Conservation (phyloP, 73 alveolate species). For the Stentor coeruleus region DNA sequence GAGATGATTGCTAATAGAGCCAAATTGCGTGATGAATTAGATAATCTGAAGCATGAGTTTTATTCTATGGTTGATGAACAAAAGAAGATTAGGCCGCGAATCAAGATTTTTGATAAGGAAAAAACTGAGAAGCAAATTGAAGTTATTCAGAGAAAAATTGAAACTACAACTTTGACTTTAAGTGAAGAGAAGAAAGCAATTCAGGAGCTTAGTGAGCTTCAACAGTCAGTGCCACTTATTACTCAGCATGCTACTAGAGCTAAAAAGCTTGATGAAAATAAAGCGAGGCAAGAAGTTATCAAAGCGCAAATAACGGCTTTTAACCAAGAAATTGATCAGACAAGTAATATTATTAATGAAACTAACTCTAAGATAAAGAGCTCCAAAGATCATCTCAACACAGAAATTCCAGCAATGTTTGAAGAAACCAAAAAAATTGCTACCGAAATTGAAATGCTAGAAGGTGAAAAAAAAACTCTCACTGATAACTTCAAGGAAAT, state of each 20-base stretch:
- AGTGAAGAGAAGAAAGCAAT: constrained; percentile 24
- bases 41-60: not conserved
- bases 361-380: not conserved
- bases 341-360: not conserved
- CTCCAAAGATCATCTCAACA: not conserved
- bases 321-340: not conserved
- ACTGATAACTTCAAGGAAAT: not conserved
- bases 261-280: not conserved
- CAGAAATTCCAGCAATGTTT: constrained; percentile 8
- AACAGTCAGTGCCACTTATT: constrained; percentile 6
- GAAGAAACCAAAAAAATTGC: not conserved
- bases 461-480: not conserved
- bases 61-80: not conserved
- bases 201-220: not conserved
- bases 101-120: not conserved
- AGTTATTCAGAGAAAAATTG: constrained; percentile 5
- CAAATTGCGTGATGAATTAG: not conserved
- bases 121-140: constrained; percentile 9
- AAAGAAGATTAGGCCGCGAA: constrained; percentile 13
- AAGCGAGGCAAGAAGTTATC: not conserved
- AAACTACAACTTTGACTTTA: constrained; percentile 24
- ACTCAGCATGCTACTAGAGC: not conserved
- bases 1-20: not conserved
- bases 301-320: not conserved
- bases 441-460: not conserved